Percentiles rank a stretch among this genome's conserved stretches.
Conservation (phyloP, 257 asterid genomes). For the Solanum tarijense region DNA sequence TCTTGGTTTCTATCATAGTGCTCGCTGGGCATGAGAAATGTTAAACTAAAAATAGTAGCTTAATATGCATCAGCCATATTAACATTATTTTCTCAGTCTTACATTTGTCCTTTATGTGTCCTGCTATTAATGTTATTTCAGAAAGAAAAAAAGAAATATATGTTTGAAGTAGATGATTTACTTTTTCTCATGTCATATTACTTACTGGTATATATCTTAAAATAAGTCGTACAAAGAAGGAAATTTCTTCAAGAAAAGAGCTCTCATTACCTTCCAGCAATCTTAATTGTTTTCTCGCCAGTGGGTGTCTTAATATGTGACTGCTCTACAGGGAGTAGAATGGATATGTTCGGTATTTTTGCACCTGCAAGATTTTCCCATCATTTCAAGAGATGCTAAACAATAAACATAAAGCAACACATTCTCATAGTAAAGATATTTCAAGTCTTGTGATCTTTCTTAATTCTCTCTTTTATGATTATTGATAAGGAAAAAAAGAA, state of each 20-base stretch:
- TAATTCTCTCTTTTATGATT: not conserved
- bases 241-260: not conserved
- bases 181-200: not conserved
- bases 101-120: not conserved
- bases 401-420: not conserved
- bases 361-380: constrained; percentile 48
- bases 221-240: not conserved
- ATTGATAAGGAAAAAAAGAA: not conserved
- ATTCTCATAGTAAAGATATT: not conserved
- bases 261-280: constrained; percentile 61
- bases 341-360: constrained; percentile 62
- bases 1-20: not conserved
- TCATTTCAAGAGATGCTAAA: not conserved
- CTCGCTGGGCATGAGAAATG: not conserved
- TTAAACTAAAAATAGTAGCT: not conserved
- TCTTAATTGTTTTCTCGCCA: constrained; percentile 55
- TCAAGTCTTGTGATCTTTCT: not conserved
- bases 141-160: not conserved
- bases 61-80: not conserved
- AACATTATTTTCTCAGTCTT: not conserved
- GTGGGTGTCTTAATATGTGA: constrained; percentile 49
- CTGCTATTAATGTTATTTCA: not conserved
- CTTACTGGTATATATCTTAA: not conserved
- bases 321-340: constrained; percentile 59
- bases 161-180: not conserved